Evolutionary conservation across 1,284 basidiomycete genomes (phyloP).

Genomic region (Filobasidium uniguttulatum): DNA sequence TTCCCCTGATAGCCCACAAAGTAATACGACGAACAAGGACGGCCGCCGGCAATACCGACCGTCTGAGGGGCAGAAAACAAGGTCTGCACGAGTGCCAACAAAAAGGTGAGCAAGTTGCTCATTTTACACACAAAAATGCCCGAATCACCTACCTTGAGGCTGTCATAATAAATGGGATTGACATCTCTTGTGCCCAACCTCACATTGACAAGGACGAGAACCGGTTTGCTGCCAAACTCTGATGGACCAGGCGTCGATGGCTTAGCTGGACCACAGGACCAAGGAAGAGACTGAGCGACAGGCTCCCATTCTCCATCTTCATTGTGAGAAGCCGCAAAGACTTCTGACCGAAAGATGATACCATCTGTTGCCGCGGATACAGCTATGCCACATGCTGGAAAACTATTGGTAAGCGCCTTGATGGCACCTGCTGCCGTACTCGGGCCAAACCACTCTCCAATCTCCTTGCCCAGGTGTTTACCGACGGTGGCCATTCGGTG

Average conservation of each 20-base stretch:
- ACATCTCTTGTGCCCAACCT: slow-evolving; percentile 83
- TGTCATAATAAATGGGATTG: slow-evolving; percentile 87
- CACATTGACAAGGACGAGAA: slow-evolving; percentile 73
- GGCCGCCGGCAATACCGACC: slow-evolving; percentile 88
- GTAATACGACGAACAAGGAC: slow-evolving; percentile 91
- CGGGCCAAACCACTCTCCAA: slow-evolving; percentile 96
- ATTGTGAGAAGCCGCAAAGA: slow-evolving; percentile 60
- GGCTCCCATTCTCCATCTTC: slow-evolving; percentile 24
- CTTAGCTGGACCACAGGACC: not conserved
- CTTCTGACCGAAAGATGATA: slow-evolving; percentile 71
- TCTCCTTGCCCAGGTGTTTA: slow-evolving; percentile 85
- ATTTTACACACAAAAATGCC: not conserved
- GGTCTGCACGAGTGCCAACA: slow-evolving; percentile 40
- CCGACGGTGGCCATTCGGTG: slow-evolving; percentile 92
- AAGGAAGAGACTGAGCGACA: slow-evolving; percentile 10
- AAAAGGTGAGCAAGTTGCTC: not conserved
- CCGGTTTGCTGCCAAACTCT: slow-evolving; percentile 70
- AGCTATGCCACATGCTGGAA: slow-evolving; percentile 64
- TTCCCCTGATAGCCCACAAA: slow-evolving; percentile 87
- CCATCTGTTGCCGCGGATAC: slow-evolving; percentile 74
- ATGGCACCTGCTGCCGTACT: slow-evolving; percentile 92
- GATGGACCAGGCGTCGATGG: not conserved
- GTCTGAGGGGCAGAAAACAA: slow-evolving; percentile 88
- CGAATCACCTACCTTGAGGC: slow-evolving; percentile 60
- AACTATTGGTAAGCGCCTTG: slow-evolving; percentile 68